These are phyloP conservation scores for Phascolomyces articulosus DNA, from an alignment of 371 early-diverging fungal genomes.

Conservation along the genomic window DNA sequence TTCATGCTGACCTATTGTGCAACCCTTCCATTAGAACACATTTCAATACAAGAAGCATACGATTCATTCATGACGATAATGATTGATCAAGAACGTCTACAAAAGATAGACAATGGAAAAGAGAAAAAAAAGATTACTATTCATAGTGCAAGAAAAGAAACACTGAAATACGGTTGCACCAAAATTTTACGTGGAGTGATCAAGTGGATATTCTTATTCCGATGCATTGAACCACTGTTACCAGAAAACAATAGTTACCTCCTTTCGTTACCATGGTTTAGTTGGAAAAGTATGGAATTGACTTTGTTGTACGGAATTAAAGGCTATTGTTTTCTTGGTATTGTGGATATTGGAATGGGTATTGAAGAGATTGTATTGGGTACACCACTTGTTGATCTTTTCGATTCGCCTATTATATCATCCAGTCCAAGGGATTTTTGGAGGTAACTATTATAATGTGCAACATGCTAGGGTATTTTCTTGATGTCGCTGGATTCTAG, in stretches of 20 bases:
- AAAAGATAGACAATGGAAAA: too few relatives aligned
- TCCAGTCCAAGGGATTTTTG: slow-evolving; percentile 44
- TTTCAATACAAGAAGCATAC: slow-evolving; percentile 18
- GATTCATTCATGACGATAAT: slow-evolving; percentile 21
- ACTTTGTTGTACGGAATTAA: slow-evolving; percentile 31
- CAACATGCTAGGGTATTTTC: neutral
- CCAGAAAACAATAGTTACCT: slow-evolving; percentile 19
- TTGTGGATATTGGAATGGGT: slow-evolving; percentile 30
- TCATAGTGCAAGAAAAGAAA: too few relatives aligned
- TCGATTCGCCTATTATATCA: slow-evolving; percentile 35
- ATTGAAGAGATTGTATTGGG: slow-evolving; percentile 22
- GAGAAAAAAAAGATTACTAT: too few relatives aligned
- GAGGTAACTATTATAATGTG: slow-evolving; percentile 25
- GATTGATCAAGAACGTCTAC: slow-evolving; percentile 13
- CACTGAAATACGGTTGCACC: neutral
- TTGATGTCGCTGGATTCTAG: too few relatives aligned
- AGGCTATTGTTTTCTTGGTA: slow-evolving; percentile 34
- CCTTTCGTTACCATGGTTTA: slow-evolving; percentile 24
- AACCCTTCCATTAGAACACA: slow-evolving; percentile 19
- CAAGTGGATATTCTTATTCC: slow-evolving; percentile 17
- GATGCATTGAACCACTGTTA: slow-evolving; percentile 22
- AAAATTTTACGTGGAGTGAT: slow-evolving; percentile 16
- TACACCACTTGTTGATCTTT: slow-evolving; percentile 24
- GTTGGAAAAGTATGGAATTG: slow-evolving; percentile 13
- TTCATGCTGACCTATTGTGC: slow-evolving; percentile 33